These are phyloP conservation scores for Nakaseomyces nivariensis DNA, from an alignment of 1,139 yeast species.

Conservation along the genomic window DNA sequence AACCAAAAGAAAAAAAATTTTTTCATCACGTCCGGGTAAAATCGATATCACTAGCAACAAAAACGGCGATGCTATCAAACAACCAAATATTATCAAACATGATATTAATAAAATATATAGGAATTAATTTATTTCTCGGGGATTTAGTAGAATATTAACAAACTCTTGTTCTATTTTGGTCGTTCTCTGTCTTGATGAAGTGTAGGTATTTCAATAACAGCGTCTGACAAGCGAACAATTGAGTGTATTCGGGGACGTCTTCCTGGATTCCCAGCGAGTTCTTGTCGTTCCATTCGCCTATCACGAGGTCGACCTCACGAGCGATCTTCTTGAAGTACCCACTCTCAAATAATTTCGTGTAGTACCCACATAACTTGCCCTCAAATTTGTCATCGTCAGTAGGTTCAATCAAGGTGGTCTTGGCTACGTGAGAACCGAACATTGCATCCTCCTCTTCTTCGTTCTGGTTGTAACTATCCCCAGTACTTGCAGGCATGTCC, in stretches of 20 bases:
- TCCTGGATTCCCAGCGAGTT: neutral
- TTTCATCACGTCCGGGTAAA: neutral
- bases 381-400: neutral
- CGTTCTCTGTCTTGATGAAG: neutral
- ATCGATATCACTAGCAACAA: too few relatives aligned
- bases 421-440: neutral
- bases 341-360: neutral
- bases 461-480: neutral
- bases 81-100: too few relatives aligned
- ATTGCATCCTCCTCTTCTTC: neutral
- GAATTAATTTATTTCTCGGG: too few relatives aligned
- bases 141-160: neutral
- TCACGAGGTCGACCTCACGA: neutral
- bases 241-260: neutral
- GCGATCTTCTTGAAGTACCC: neutral
- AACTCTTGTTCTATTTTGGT: neutral
- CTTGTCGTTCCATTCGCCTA: neutral
- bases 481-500: neutral
- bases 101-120: too few relatives aligned
- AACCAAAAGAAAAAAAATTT: neutral
- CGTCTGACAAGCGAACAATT: neutral
- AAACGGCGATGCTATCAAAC: too few relatives aligned
- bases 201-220: neutral
- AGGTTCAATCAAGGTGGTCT: neutral
- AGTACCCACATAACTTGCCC: neutral